Percentiles rank a stretch among this genome's conserved stretches.
Conservation (phyloP, 306 rosid genomes). For the Trichosanthes truncata region DNA sequence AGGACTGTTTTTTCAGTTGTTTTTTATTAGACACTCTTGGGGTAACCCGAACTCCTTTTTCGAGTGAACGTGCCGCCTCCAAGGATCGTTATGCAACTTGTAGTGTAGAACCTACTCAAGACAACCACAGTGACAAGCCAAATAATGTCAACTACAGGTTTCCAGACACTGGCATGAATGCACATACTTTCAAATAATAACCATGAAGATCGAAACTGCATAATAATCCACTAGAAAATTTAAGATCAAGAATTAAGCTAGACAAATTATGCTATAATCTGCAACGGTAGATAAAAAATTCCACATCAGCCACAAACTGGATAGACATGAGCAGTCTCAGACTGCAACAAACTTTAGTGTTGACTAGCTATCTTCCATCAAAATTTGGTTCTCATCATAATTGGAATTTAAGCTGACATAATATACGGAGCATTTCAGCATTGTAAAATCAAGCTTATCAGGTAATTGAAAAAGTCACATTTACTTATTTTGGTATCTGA, state of each 20-base stretch:
- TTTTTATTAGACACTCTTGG: constrained; percentile 38
- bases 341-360: background rate
- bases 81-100: constrained; percentile 77
- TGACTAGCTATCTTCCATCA: background rate
- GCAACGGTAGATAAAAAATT: background rate
- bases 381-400: background rate
- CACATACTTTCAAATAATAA: background rate
- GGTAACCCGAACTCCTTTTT: constrained; percentile 60
- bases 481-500: background rate
- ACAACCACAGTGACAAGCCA: background rate
- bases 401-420: background rate
- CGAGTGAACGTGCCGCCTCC: constrained; percentile 45
- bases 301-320: background rate
- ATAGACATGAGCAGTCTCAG: background rate
- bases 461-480: background rate
- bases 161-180: background rate
- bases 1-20: constrained; percentile 23
- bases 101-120: constrained; percentile 61
- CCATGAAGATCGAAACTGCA: background rate
- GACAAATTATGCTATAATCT: background rate
- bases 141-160: constrained; percentile 9
- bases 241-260: background rate
- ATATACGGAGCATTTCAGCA: background rate
- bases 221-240: background rate
- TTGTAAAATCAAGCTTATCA: background rate